Conservation (phyloP, 805 yeast species). For the Teunomyces cretensis region DNA sequence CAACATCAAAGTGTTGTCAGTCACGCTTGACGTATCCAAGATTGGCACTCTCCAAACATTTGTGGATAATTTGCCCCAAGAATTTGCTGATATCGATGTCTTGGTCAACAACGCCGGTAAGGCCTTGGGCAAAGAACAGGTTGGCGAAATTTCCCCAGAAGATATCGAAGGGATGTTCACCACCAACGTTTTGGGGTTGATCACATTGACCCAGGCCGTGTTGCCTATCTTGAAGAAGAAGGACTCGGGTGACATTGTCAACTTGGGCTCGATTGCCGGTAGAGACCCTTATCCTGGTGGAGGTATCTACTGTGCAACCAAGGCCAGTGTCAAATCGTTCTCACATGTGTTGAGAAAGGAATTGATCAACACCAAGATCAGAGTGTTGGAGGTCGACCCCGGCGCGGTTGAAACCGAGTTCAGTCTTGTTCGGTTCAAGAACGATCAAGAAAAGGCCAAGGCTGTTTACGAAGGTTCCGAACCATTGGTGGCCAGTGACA, state of each 20-base stretch:
- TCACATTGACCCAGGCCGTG: conserved; percentile 78
- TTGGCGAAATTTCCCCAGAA: conserved; percentile 62
- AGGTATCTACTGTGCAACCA: conserved; percentile 73
- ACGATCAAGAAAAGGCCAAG: conserved; percentile 60
- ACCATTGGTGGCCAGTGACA: conserved; percentile 71
- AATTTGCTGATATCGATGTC: conserved; percentile 64
- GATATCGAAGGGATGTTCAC: conserved; percentile 77
- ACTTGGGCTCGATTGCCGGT: conserved; percentile 77
- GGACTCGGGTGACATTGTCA: conserved; percentile 71
- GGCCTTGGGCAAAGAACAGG: conserved; percentile 76
- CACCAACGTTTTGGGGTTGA: conserved; percentile 86
- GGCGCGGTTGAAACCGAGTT: conserved; percentile 82
- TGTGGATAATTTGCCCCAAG: conserved; percentile 53
- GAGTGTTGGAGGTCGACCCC: conserved; percentile 75
- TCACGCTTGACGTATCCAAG: conserved; percentile 46
- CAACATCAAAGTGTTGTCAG: conserved; percentile 55
- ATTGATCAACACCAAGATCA: conserved; percentile 63
- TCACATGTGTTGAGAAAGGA: conserved; percentile 75
- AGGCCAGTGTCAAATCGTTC: conserved; percentile 70
- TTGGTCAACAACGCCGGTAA: conserved; percentile 71
- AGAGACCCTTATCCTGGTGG: conserved; percentile 80
- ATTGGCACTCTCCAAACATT: conserved; percentile 47
- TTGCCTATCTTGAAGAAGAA: conserved; percentile 69
- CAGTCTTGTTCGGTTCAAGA: conserved; percentile 61
- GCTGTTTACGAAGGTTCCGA: conserved; percentile 65